These are phyloP conservation scores for Jatropha multifida DNA, from an alignment of 441 rosid species.

Conservation along the genomic window DNA sequence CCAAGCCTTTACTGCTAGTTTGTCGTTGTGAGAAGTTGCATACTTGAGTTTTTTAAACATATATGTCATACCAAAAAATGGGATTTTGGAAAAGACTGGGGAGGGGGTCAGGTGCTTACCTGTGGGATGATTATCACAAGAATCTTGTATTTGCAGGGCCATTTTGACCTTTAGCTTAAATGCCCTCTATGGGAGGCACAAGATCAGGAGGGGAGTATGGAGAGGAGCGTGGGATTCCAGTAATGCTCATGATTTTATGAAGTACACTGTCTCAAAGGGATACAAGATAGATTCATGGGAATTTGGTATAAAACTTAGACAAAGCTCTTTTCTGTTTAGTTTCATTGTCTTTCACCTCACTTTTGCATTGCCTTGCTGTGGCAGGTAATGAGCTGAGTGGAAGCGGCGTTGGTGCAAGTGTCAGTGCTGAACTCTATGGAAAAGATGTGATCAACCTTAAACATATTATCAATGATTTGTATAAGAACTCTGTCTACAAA, in stretches of 20 bases:
- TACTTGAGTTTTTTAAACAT: conserved; percentile 6
- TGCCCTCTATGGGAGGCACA: conserved; percentile 81
- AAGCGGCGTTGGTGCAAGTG: conserved; percentile 73
- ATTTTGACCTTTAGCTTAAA: conserved; percentile 86
- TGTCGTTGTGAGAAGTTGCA: neutral
- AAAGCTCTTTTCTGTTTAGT: neutral
- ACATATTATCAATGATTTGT: conserved; percentile 53
- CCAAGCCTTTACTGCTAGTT: neutral
- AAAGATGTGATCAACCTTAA: conserved; percentile 67
- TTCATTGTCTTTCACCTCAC: conserved; percentile 19
- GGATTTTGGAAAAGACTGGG: neutral
- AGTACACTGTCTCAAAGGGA: conserved; percentile 79
- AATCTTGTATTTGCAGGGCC: conserved; percentile 51
- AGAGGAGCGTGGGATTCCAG: conserved; percentile 81
- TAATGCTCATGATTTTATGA: conserved; percentile 73
- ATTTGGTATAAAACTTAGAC: conserved; percentile 53
- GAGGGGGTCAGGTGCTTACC: neutral
- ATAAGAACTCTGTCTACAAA: conserved; percentile 46
- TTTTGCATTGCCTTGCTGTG: conserved; percentile 20
- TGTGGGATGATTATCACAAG: conserved; percentile 15
- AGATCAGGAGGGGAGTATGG: conserved; percentile 53
- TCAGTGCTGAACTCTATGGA: conserved; percentile 70
- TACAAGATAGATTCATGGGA: conserved; percentile 92
- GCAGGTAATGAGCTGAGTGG: conserved; percentile 93
- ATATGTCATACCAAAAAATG: conserved; percentile 4